phyloP scores from a whole-genome alignment of 352 stramenopile genomes.

The Pythium myriotylum region DNA sequence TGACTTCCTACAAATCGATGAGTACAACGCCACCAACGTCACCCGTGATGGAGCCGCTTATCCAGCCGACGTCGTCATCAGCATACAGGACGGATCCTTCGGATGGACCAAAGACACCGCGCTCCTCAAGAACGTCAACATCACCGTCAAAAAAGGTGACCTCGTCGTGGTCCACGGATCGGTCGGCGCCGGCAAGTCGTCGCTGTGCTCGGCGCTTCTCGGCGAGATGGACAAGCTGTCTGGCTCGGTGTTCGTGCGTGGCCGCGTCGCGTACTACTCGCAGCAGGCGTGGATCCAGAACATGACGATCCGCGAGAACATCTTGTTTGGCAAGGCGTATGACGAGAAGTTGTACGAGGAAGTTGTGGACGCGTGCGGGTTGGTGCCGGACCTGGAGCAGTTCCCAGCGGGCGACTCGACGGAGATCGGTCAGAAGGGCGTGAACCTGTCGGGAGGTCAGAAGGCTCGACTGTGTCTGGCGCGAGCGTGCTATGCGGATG shows the following conservation, averaged over 20 bases:
- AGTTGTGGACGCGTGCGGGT: slow-evolving; percentile 77
- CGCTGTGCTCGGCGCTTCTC: slow-evolving; percentile 48
- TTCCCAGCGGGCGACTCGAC: slow-evolving; percentile 88
- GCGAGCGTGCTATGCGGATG: slow-evolving; percentile 72
- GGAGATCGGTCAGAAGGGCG: slow-evolving; percentile 95
- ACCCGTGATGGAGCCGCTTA: slow-evolving; percentile 3
- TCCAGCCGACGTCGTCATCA: slow-evolving; percentile 22
- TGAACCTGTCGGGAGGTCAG: slow-evolving; percentile 96
- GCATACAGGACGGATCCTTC: slow-evolving; percentile 38
- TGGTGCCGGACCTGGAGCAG: slow-evolving; percentile 82
- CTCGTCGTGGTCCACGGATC: slow-evolving; percentile 50
- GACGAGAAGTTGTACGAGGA: slow-evolving; percentile 36
- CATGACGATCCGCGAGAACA: slow-evolving; percentile 60
- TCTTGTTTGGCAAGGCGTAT: slow-evolving; percentile 89
- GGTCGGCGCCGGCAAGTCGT: slow-evolving; percentile 59
- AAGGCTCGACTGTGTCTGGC: slow-evolving; percentile 47
- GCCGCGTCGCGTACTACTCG: slow-evolving; percentile 65
- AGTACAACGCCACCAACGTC: slow-evolving; percentile 32
- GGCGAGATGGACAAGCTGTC: slow-evolving; percentile 82
- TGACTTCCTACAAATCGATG: slow-evolving; percentile 34
- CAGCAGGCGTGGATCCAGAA: slow-evolving; percentile 90
- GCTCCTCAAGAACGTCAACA: slow-evolving; percentile 39
- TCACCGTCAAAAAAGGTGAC: slow-evolving; percentile 44
- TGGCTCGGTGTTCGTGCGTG: slow-evolving; percentile 43
- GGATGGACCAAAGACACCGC: slow-evolving; percentile 27